Evolutionary conservation across 1,284 basidiomycete genomes (phyloP).

Genomic region (Cryptococcus sp.): DNA sequence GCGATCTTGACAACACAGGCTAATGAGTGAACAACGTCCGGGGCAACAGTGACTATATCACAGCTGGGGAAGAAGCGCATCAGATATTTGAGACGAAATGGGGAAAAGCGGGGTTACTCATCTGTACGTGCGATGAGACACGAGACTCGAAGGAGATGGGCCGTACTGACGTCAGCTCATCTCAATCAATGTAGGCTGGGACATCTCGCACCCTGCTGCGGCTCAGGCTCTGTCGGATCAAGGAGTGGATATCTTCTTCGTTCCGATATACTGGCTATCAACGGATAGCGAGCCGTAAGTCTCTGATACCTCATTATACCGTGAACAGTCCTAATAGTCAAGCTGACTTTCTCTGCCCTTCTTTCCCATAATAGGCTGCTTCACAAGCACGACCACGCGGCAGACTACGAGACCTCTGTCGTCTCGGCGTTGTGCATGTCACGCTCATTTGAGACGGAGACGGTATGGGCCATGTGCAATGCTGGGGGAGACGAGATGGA

Average conservation of each 20-base stretch:
- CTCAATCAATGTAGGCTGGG: constrained; percentile 35
- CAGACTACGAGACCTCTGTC: constrained; percentile 33
- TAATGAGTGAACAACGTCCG: not conserved
- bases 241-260: constrained; percentile 39
- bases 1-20: too few relatives aligned
- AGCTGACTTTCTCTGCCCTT: not conserved
- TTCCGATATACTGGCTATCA: constrained; percentile 43
- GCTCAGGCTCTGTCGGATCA: constrained; percentile 30
- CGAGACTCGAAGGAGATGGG: too few relatives aligned
- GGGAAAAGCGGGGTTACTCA: constrained; percentile 40
- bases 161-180: not conserved
- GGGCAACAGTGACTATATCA: constrained; percentile 33
- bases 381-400: constrained; percentile 10
- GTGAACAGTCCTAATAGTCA: not conserved
- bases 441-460: constrained; percentile 41
- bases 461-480: constrained; percentile 40
- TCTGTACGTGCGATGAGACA: constrained; percentile 26
- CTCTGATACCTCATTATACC: too few relatives aligned
- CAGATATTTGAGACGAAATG: constrained; percentile 39
- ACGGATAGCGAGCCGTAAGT: constrained; percentile 45
- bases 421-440: constrained; percentile 30
- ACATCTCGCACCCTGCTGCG: constrained; percentile 35
- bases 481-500: constrained; percentile 28
- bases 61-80: constrained; percentile 27
- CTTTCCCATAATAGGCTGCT: constrained; percentile 1